Base-by-base conservation (phyloP, 208 protist species). In the Acanthamoeba triangularis region DNA sequence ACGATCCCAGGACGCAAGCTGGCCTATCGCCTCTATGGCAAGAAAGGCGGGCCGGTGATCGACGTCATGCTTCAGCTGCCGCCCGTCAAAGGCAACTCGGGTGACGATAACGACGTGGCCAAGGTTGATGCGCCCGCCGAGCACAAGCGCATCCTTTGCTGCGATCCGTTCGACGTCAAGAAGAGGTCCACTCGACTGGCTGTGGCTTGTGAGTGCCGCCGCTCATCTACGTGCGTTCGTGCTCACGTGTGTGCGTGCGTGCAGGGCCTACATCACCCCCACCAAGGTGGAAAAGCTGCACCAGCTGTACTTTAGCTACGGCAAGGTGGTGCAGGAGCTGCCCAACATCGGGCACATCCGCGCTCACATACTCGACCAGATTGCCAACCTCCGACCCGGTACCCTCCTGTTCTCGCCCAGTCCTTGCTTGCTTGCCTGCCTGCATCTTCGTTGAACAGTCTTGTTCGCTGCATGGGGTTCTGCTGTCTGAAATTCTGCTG, bases 281-380 rank as follows among this genome's bases (percentile, higher is more conserved):
- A 76, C 87, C 59, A 93, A 93, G 37, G 87, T 93, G 61, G 87
- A 88, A 49, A 88, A 63, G 52, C 80, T 88, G 44, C 80, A 88
- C 30, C 23, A 88, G 80, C 47, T 88, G 10, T 88, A 65, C 49
- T 63, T 88, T 0, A 88, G 88, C 16, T 16, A 87, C 20, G 76
- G 54, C 47, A 82, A 85, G 49, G 28, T 78, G 18, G 49, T 37
- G 33, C 10, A 35, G n/a, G 91, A 95, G 49, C 69, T 95, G 63
- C 91, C 91, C 30, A 16, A 3, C 41, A 84, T 95, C 6, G 91
- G 14, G 1, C 33, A 52, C 8, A 95, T 95, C 11, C 63, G 91
- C 4, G 16, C 61, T 18, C n/a, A 85, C n/a, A n/a, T 95, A 13
- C 33, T 49, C 30, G 67, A 82, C 13, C 91, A 95, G 72, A 44